Base-by-base conservation (phyloP, 208 protist genomes). In the Naegleria gruberi region DNA sequence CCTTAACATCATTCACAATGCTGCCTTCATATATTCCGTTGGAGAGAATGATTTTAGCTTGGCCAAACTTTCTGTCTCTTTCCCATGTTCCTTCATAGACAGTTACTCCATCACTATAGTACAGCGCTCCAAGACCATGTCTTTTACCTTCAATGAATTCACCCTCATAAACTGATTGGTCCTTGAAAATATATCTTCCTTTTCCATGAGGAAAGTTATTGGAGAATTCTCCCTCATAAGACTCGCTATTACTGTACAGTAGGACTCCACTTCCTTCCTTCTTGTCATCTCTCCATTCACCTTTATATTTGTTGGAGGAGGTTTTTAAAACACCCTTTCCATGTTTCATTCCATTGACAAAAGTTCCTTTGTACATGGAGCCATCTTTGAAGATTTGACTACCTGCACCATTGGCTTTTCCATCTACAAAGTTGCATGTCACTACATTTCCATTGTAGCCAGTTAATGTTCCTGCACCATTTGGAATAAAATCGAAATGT, bases 191-290 rank as follows among this genome's bases (percentile, higher is more conserved):
- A 82, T 94, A 93, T 34, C 92, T 91, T 47, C 96, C 96, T 43
- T 30, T 91, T 73, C 96, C 96, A 91, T 95, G 89, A 19, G 92
- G 96, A 55, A 95, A 94, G 82, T 96, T 94, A 44, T 95, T 95
- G 40, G 92, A 91, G 95, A 95, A 97, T 91, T 97, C 7, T 91
- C 89, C 0, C 95, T 95, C 40, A 51, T 93, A 91, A 96, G 96
- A 81, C 77, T 92, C 42, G 89, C 91, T 1, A 95, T 95, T 90
- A 92, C 96, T 23, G 94, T 93, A 90, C 96, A 92, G 23, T 90
- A 90, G 42, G 96, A 88, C 1, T 90, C 95, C 95, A 2, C 91
- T 74, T 23, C 96, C 96, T 40, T 92, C 84, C 92, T 97, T 95
- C 46, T 91, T 57, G 6, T 96, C 96, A 40, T 96, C 94, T 30